Conservation (phyloP, 2,329 filamentous ascomycete species). For the Aspergillus intermedius region DNA sequence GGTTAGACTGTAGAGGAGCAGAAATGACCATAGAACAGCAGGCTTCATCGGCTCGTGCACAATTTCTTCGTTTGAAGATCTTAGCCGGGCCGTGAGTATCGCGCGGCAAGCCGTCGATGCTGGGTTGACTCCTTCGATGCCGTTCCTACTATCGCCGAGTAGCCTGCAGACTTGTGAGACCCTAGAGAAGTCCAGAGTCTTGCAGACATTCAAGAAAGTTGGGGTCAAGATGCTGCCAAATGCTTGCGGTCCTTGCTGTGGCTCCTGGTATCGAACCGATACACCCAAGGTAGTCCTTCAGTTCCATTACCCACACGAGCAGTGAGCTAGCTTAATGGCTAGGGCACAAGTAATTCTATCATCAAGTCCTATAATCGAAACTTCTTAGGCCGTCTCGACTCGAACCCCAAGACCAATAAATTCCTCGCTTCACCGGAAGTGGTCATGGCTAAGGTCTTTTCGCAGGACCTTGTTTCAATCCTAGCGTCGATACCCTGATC, state of each 20-base stretch:
- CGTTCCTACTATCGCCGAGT: slow-evolving; percentile 92
- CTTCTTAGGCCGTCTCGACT: slow-evolving; percentile 97
- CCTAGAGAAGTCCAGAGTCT: slow-evolving; percentile 80
- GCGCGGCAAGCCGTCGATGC: slow-evolving; percentile 84
- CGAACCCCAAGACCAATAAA: slow-evolving; percentile 88
- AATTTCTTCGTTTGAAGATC: slow-evolving; percentile 83
- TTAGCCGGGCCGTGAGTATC: slow-evolving; percentile 87
- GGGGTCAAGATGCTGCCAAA: slow-evolving; percentile 92
- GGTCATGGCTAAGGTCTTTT: slow-evolving; percentile 77
- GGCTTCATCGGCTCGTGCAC: slow-evolving; percentile 98
- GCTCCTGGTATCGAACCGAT: slow-evolving; percentile 89
- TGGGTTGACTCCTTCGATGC: slow-evolving; percentile 85
- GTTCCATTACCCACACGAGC: no score
- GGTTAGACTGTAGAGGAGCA: slow-evolving; percentile 89
- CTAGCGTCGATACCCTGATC: slow-evolving; percentile 82
- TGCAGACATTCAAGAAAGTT: slow-evolving; percentile 92
- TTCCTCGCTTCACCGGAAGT: slow-evolving; percentile 89
- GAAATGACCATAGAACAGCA: slow-evolving; percentile 94
- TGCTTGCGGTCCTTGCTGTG: slow-evolving; percentile 87
- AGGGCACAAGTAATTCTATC: slow-evolving; percentile 65
- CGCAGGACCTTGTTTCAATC: slow-evolving; percentile 87
- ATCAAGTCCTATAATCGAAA: slow-evolving; percentile 99
- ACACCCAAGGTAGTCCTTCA: slow-evolving; percentile 81
- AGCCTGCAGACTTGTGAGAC: slow-evolving; percentile 96
- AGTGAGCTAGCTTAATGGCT: no score